These are phyloP conservation scores for Marchantia polymorpha DNA, from an alignment of 225 moss, liverwort and hornwort genomes.

Conservation along the genomic window DNA sequence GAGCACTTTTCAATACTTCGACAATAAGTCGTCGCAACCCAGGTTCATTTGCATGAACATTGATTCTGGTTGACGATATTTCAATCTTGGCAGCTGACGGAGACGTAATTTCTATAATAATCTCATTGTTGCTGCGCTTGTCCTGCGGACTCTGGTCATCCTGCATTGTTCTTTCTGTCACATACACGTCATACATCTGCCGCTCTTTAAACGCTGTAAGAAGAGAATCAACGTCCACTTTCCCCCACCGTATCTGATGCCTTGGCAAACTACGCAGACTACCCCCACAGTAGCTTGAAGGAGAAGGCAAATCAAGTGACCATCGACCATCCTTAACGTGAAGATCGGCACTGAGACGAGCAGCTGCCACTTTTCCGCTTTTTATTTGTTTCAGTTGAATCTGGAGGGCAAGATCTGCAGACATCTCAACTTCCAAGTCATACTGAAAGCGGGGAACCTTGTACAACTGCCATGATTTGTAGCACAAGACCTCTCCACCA, in stretches of 20 bases:
- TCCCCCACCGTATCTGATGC: constrained; percentile 74
- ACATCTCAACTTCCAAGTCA: constrained; percentile 71
- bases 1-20: constrained; percentile 33
- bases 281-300: constrained; percentile 29
- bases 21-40: constrained; percentile 34
- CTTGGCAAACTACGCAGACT: constrained; percentile 28
- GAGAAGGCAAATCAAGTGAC: constrained; percentile 50
- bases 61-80: constrained; percentile 32
- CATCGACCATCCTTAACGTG: constrained; percentile 65
- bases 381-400: constrained; percentile 72
- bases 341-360: constrained; percentile 67
- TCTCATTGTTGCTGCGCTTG: constrained; percentile 16
- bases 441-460: constrained; percentile 47
- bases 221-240: constrained; percentile 60
- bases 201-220: constrained; percentile 69
- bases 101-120: constrained; percentile 35
- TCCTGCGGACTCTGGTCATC: constrained; percentile 20
- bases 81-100: constrained; percentile 38
- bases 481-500: constrained; percentile 26
- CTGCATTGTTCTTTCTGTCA: constrained; percentile 27
- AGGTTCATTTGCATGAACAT: constrained; percentile 43
- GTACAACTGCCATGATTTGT: constrained; percentile 44
- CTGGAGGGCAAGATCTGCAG: constrained; percentile 78
- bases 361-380: constrained; percentile 65
- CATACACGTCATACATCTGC: constrained; percentile 59